phyloP scores from a whole-genome alignment of 108 stramenopile species.

The Stephanodiscus minutulus region DNA sequence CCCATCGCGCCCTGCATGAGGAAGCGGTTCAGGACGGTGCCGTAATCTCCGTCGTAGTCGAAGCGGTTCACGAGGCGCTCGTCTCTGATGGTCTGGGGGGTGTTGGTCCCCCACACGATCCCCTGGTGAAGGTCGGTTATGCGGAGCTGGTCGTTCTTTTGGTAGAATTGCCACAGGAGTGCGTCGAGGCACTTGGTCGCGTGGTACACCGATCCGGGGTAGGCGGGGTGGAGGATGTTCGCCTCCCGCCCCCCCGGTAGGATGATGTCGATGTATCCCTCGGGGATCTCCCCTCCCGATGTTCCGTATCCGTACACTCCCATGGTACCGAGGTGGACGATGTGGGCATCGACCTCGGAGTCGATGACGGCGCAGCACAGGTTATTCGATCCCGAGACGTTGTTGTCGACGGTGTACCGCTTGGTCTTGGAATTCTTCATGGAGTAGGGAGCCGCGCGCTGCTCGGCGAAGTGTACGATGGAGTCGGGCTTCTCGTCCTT shows the following conservation, averaged over 20 bases:
- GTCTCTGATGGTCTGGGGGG: slow-evolving; percentile 93
- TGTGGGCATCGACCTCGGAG: slow-evolving; percentile 92
- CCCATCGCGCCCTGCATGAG: slow-evolving; percentile 98
- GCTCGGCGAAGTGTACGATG: slow-evolving; percentile 98
- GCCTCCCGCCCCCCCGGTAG: slow-evolving; percentile 90
- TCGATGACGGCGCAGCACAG: slow-evolving; percentile 96
- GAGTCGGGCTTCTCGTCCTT: slow-evolving; percentile 92
- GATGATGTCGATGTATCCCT: slow-evolving; percentile 98
- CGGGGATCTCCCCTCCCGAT: slow-evolving; percentile 97
- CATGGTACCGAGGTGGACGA: slow-evolving; percentile 99
- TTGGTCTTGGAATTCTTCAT: slow-evolving; percentile 93
- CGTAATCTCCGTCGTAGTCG: slow-evolving; percentile 99
- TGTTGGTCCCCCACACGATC: slow-evolving; percentile 99
- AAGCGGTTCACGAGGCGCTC: slow-evolving; percentile 97
- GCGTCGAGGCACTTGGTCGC: slow-evolving; percentile 98
- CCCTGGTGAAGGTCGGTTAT: slow-evolving; percentile 98
- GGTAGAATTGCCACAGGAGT: slow-evolving; percentile 96
- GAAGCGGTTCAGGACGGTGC: slow-evolving; percentile 97
- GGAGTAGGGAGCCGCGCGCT: slow-evolving; percentile 97
- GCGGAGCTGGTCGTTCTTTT: slow-evolving; percentile 95
- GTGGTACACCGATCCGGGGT: slow-evolving; percentile 96
- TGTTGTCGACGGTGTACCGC: slow-evolving; percentile 98
- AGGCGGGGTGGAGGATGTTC: slow-evolving; percentile 97
- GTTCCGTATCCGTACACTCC: slow-evolving; percentile 99
- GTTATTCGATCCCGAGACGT: slow-evolving; percentile 96